Base-by-base conservation (phyloP, 331 rosid species). In the Malus hybrid region DNA sequence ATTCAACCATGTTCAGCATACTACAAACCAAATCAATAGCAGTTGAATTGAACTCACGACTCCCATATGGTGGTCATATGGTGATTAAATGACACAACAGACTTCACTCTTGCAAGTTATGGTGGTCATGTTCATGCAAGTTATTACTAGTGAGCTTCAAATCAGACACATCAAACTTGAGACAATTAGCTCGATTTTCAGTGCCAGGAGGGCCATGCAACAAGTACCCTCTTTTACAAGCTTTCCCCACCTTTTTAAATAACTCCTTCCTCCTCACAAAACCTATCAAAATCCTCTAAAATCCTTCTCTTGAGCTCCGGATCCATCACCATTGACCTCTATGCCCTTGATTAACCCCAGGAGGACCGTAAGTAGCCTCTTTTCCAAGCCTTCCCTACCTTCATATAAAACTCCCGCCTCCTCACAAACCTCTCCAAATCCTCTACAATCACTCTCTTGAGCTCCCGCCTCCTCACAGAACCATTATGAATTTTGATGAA, bases 201-300 rank as follows among this genome's bases (percentile, higher is more conserved):
- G 85, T 80, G 5, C 87, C 87, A 15, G 85, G 85, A 1, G 82
- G 85, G 55, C 85, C 85, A 15, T 68, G 74, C 33, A 82, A 34
- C 74, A 82, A 65, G 19, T 80, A 84, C 27, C 87, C 85, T 52
- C 85, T 73, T 39, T 84, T 84, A 85, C 87, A 84, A 28, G 87
- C 83, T 71, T 78, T 84, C 18, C 87, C 85, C 1, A 84, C 87
- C 11, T 32, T 77, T 80, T 65, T 77, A 33, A 80, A 84, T 32
- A 84, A 80, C 15, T 74, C 83, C 28, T 36, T 77, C 61, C 82
- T 69, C 50, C 82, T 44, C 76, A 80, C 27, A 62, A 83, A 34
- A 34, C 39, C 39, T 34, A 34, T 34, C 39, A 34, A 34, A 34
- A 34, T 32, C 34, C 34, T 32, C 82, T 1, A 72, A 16, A 0